Conservation (phyloP, 129 eudicot species). For the Tagetes patula region DNA sequence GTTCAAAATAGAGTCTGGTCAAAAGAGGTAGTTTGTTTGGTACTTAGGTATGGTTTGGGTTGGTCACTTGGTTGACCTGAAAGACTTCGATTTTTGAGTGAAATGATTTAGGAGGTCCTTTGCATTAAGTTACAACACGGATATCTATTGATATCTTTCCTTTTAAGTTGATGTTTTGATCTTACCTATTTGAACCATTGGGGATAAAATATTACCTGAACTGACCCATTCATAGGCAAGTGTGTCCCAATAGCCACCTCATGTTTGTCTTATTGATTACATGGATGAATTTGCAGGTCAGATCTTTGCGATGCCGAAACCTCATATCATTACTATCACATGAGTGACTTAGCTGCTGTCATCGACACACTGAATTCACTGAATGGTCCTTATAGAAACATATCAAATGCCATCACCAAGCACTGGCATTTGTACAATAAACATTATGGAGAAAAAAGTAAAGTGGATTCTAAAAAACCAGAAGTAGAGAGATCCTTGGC, state of each 20-base stretch:
- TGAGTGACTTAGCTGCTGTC: conserved; percentile 52
- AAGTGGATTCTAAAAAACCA: conserved; percentile 35
- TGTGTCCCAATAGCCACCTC: not conserved
- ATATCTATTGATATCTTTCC: not conserved
- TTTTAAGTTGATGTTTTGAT: not conserved
- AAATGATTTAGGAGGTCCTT: not conserved
- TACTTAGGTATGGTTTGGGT: not conserved
- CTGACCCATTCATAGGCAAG: not conserved
- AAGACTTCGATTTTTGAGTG: not conserved
- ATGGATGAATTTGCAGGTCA: conserved; percentile 56
- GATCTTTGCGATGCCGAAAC: conserved; percentile 49
- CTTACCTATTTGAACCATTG: not conserved
- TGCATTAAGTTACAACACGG: not conserved
- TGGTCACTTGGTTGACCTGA: not conserved
- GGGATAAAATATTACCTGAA: not conserved
- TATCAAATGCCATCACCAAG: conserved; percentile 55
- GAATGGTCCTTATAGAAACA: conserved; percentile 34
- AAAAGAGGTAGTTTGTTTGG: not conserved
- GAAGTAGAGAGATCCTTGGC: not conserved
- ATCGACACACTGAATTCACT: conserved; percentile 51
- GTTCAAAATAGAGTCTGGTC: not conserved
- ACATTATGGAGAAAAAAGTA: conserved; percentile 41
- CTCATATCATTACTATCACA: conserved; percentile 55
- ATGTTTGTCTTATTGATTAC: conserved; percentile 21
- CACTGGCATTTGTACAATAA: conserved; percentile 41